A percentile compares a stretch with the other conserved stretches of the same genome.
Evolutionary conservation across 768 basidiomycete species (phyloP).

Genomic region (Pisolithus marmoratus): DNA sequence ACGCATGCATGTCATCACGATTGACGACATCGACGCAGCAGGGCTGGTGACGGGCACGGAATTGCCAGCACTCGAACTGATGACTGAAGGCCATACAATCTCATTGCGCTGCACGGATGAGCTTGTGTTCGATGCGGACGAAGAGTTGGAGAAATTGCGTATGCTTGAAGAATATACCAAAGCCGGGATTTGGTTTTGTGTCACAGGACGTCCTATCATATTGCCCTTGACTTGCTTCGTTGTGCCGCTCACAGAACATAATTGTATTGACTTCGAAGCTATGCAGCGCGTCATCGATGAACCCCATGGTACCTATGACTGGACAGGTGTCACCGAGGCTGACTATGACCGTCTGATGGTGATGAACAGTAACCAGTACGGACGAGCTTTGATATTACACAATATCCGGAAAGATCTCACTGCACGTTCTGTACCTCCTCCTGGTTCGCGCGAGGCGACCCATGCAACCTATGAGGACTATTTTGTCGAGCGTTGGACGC

Average conservation of each 20-base stretch:
- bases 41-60: conserved; percentile 65
- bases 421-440: conserved; percentile 51
- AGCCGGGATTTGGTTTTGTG: conserved; percentile 54
- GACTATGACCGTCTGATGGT: conserved; percentile 49
- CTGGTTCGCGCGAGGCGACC: conserved; percentile 43
- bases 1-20: conserved; percentile 58
- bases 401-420: conserved; percentile 61
- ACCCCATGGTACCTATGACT: conserved; percentile 49
- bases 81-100: conserved; percentile 24
- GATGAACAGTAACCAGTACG: conserved; percentile 49
- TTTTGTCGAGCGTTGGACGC: conserved; percentile 50
- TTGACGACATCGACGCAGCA: conserved; percentile 45
- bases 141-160: conserved; percentile 41
- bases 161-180: conserved; percentile 64
- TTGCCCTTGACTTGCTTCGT: conserved; percentile 55
- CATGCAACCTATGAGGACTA: conserved; percentile 55
- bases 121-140: conserved; percentile 40
- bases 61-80: conserved; percentile 44
- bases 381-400: conserved; percentile 51
- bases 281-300: conserved; percentile 47
- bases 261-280: conserved; percentile 50
- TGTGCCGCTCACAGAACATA: conserved; percentile 51
- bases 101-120: conserved; percentile 44
- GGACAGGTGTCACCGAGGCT: conserved; percentile 45
- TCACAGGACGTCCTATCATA: conserved; percentile 52